Base-by-base conservation (phyloP, 805 yeast species). In the Phaffomyces opuntiae region DNA sequence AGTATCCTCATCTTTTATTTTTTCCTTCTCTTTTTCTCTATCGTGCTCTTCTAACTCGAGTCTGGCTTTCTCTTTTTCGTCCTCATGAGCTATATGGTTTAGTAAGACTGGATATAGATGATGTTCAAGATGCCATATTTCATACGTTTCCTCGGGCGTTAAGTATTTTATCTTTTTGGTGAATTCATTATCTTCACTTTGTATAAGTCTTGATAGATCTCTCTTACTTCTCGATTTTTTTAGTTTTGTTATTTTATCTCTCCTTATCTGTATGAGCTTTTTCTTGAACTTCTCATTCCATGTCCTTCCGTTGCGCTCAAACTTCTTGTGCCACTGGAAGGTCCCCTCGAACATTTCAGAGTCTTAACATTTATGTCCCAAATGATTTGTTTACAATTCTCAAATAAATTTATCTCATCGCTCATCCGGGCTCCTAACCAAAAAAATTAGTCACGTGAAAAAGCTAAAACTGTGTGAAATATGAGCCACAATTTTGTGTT, bases 141-240 rank as follows among this genome's bases (percentile, higher is more conserved):
- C 61, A 42, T 47, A 57, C 3, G 59, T 56, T 21, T 51, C 50
- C 19, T 53, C 57, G 2, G 60, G 52, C 8, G 43, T 41, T 27
- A 47, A 29, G 17, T 34, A 16, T 24, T 45, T 38, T 12, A 36
- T 42, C 29, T 27, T 39, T n/a, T 25, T 40, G 17, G 48, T 38
- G 17, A 32, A 26, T 9, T 26, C 14, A 6, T 39, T 17, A 12
- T 46, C 43, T 11, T 34, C 38, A 16, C 36, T 16, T 9, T 33
- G 19, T n/a, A 33, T 33, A 7, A 33, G 29, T 27, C 29, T 27
- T 27, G 29, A 12, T 8, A 9, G 31, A 29, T 8, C 13, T 12
- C 11, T 29, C 13, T 29, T 6, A 9, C 5, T 33, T 33, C 36
- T 33, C 12, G 19, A 16, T 16, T 16, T 17, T 33, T 17, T n/a